Evolutionary conservation across 2,329 filamentous ascomycete genomes (phyloP).

Genomic region (Monilinia fructicola): DNA sequence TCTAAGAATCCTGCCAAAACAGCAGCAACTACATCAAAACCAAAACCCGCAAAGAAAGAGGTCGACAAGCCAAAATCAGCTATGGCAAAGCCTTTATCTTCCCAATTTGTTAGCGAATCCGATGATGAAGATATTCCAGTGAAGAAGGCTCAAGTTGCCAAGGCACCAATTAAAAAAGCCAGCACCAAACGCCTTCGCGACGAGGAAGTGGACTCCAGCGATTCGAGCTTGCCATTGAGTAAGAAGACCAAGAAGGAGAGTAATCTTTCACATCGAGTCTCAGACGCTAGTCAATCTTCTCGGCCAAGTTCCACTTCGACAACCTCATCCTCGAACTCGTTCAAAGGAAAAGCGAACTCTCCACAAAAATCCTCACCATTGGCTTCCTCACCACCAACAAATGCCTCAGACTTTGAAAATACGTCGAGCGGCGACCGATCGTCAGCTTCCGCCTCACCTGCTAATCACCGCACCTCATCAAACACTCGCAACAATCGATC

Average conservation of each 20-base stretch:
- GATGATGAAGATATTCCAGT: conserved; percentile 36
- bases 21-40: conserved; percentile 27
- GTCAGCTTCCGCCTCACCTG: conserved; percentile 36
- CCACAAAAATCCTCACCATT: conserved; percentile 64
- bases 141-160: conserved; percentile 31
- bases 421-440: conserved; percentile 35
- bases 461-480: conserved; percentile 19
- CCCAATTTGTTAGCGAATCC: conserved; percentile 39
- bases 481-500: conserved; percentile 33
- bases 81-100: conserved; percentile 32
- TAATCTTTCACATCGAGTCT: conserved; percentile 46
- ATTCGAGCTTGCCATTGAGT: conserved; percentile 36
- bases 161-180: conserved; percentile 43
- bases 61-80: conserved; percentile 17
- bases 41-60: conserved; percentile 31
- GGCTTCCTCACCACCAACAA: conserved; percentile 64
- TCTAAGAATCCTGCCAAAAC: conserved; percentile 42
- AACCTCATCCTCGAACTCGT: conserved; percentile 42
- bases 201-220: conserved; percentile 37
- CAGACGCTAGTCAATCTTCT: conserved; percentile 51
- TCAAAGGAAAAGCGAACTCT: conserved; percentile 51
- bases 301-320: conserved; percentile 45
- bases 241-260: conserved; percentile 38
- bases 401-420: conserved; percentile 60
- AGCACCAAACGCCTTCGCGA: conserved; percentile 53